Evolutionary conservation across 179 eudicot species (phyloP).

Genomic region (Pouteria campechiana): DNA sequence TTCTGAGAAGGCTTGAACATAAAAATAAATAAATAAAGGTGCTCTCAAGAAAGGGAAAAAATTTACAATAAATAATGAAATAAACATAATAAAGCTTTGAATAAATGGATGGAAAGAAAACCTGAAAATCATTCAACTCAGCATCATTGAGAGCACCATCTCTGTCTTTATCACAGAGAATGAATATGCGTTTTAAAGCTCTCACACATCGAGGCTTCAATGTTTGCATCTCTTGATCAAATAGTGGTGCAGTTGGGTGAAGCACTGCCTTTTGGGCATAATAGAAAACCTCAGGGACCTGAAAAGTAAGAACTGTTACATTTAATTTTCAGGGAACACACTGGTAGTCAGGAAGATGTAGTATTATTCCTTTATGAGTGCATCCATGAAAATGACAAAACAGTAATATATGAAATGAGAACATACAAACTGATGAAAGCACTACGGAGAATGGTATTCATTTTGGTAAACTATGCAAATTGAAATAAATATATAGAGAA

Average conservation of each 20-base stretch:
- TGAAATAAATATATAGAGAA: too few relatives aligned
- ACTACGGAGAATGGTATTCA: too few relatives aligned
- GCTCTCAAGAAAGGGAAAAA: not conserved
- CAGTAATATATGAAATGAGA: too few relatives aligned
- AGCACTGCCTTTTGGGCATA: constrained; percentile 97
- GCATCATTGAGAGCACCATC: constrained; percentile 96
- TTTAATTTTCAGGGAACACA: too few relatives aligned
- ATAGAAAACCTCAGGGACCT: constrained; percentile 93
- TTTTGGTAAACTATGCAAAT: too few relatives aligned
- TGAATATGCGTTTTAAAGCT: constrained; percentile 89
- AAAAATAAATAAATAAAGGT: not conserved
- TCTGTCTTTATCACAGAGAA: constrained; percentile 83
- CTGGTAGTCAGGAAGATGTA: too few relatives aligned
- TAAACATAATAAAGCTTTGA: not conserved
- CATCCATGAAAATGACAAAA: too few relatives aligned
- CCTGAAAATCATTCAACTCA: constrained; percentile 97
- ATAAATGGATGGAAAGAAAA: constrained; percentile 7
- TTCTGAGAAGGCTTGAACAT: not conserved
- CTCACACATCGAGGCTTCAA: constrained; percentile 85
- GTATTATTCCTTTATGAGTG: too few relatives aligned
- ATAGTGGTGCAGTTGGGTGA: constrained; percentile 89
- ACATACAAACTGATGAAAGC: too few relatives aligned
- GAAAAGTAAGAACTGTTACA: constrained; percentile 18
- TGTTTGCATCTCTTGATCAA: constrained; percentile 92
- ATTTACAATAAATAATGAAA: not conserved